Evolutionary conservation across 495 filamentous ascomycete genomes (phyloP).

Genomic region (Xylaria cubensis): DNA sequence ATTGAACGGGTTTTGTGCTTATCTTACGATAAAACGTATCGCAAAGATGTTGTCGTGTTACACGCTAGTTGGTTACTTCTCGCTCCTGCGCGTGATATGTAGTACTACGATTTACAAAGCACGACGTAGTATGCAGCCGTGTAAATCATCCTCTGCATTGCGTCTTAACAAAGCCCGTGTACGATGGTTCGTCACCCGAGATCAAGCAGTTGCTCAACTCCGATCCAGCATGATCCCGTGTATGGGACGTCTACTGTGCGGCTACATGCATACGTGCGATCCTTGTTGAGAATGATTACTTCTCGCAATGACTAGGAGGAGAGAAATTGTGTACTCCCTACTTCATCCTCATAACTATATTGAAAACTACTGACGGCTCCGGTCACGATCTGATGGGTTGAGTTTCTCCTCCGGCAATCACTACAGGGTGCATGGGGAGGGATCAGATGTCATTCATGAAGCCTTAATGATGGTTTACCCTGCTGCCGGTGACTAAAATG

Average conservation of each 20-base stretch:
- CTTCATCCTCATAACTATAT: not conserved
- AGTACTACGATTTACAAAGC: slow-evolving; percentile 9
- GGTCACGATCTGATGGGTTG: slow-evolving; percentile 17
- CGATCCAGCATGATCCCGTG: slow-evolving; percentile 38
- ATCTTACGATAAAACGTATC: not conserved
- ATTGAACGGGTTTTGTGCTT: not conserved
- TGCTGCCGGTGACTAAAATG: not conserved
- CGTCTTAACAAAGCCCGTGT: slow-evolving; percentile 11
- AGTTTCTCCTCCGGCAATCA: slow-evolving; percentile 5
- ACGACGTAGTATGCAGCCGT: not conserved
- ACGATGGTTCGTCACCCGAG: slow-evolving; percentile 31
- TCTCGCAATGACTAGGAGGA: not conserved
- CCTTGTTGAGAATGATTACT: slow-evolving; percentile 6
- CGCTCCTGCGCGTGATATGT: slow-evolving; percentile 11
- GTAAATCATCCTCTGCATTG: not conserved
- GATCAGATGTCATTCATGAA: slow-evolving; percentile 1
- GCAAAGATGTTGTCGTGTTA: slow-evolving; percentile 1
- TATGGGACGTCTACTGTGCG: slow-evolving; percentile 23
- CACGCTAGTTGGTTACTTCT: slow-evolving; percentile 16
- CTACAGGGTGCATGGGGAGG: not conserved
- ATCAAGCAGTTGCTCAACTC: slow-evolving; percentile 37
- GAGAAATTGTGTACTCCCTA: not conserved
- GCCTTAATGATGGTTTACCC: not conserved
- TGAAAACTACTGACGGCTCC: no score
- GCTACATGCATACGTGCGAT: slow-evolving; percentile 34